Evolutionary conservation across 306 rosid species (phyloP).

Genomic region (Malus fusca): DNA sequence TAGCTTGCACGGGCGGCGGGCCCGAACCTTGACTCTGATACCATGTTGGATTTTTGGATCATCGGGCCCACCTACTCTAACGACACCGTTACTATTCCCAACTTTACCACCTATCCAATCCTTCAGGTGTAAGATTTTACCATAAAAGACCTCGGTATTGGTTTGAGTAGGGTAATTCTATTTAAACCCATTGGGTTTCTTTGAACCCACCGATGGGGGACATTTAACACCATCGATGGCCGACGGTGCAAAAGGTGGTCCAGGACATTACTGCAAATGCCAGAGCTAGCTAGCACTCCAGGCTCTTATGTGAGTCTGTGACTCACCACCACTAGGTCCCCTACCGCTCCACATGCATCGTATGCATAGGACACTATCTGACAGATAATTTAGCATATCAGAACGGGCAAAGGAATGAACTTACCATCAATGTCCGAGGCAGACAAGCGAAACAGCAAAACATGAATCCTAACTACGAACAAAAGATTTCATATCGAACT

Average conservation of each 20-base stretch:
- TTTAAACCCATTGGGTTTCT: no score
- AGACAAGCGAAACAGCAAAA: neutral
- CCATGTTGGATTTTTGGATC: no score
- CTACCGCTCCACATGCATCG: neutral
- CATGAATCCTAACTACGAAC: neutral
- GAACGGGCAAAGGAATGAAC: neutral
- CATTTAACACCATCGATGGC: neutral
- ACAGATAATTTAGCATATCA: neutral
- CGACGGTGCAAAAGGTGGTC: slow-evolving; percentile 23
- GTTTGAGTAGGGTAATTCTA: no score
- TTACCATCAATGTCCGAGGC: neutral
- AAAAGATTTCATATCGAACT: neutral
- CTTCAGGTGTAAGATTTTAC: no score
- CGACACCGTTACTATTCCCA: accelerated
- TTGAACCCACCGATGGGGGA: no score
- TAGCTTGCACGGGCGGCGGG: no score
- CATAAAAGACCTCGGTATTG: no score
- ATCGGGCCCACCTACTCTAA: no score
- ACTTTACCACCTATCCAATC: no score
- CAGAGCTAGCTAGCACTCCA: neutral
- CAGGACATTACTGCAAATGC: neutral
- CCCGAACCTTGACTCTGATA: no score
- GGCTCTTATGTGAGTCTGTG: neutral
- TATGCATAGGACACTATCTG: neutral
- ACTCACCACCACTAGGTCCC: neutral